phyloP scores from a whole-genome alignment of 2,329 filamentous ascomycete species.

The Fusarium pseudoanthophilum region DNA sequence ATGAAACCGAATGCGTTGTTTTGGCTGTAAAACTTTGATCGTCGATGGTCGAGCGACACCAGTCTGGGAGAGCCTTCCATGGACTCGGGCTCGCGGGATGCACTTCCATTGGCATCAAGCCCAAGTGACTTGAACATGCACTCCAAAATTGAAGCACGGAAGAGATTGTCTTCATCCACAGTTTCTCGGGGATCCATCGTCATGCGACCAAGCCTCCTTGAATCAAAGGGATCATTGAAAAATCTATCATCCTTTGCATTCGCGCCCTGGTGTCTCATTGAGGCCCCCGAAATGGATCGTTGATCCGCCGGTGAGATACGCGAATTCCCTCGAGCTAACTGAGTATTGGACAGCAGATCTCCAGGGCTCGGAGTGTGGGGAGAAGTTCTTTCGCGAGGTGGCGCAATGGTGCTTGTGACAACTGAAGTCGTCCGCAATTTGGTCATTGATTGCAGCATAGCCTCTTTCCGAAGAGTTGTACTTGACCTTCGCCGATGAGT shows the following conservation, averaged over 20 bases:
- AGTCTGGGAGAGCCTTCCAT: slow-evolving; percentile 87
- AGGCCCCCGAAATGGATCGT: slow-evolving; percentile 19
- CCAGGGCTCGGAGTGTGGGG: slow-evolving; percentile 72
- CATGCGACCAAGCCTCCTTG: slow-evolving; percentile 60
- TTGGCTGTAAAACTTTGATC: slow-evolving; percentile 76
- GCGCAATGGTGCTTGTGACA: slow-evolving; percentile 53
- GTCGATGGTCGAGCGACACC: slow-evolving; percentile 82
- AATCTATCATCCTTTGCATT: slow-evolving; percentile 62
- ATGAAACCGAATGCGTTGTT: slow-evolving; percentile 92
- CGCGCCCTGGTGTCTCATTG: slow-evolving; percentile 50
- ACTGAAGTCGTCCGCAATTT: slow-evolving; percentile 59
- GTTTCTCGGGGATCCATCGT: slow-evolving; percentile 79
- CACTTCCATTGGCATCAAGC: slow-evolving; percentile 74
- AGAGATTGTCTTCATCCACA: slow-evolving; percentile 86
- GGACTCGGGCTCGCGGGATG: slow-evolving; percentile 75
- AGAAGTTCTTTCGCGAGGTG: slow-evolving; percentile 55
- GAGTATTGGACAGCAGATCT: slow-evolving; percentile 82
- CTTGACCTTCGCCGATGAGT: slow-evolving; percentile 77
- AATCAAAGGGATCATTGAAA: slow-evolving; percentile 68
- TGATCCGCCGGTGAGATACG: slow-evolving; percentile 48
- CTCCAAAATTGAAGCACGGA: slow-evolving; percentile 89
- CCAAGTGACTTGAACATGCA: slow-evolving; percentile 97
- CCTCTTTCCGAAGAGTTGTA: slow-evolving; percentile 81
- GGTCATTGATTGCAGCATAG: slow-evolving; percentile 74
- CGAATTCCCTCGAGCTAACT: slow-evolving; percentile 71